Conservation (phyloP, 805 yeast species). For the Yueomyces sinensis region DNA sequence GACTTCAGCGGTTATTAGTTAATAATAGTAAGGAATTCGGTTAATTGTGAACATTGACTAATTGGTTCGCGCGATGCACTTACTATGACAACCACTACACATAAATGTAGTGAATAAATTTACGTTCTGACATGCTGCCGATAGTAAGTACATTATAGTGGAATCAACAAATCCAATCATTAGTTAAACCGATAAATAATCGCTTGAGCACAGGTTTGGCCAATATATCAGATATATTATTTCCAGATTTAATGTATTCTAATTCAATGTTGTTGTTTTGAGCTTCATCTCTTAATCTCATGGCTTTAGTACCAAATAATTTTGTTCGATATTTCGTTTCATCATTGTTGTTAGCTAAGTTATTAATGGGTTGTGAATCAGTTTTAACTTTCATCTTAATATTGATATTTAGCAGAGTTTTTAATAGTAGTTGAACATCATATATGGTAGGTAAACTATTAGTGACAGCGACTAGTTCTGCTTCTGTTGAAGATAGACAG, state of each 20-base stretch:
- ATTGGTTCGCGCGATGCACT: no score
- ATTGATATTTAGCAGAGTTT: neutral
- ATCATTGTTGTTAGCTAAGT: neutral
- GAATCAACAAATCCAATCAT: neutral
- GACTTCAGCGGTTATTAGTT: no score
- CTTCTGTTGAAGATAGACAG: conserved; percentile 1
- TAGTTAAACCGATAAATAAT: neutral
- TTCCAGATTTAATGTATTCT: conserved; percentile 1
- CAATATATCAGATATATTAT: neutral
- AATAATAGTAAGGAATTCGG: no score
- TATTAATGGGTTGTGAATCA: neutral
- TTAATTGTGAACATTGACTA: no score
- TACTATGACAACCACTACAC: no score
- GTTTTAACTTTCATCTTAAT: neutral
- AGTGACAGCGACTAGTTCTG: neutral
- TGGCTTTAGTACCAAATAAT: conserved; percentile 4
- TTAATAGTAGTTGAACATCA: conserved; percentile 1
- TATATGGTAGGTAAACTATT: neutral
- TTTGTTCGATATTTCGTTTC: conserved; percentile 1
- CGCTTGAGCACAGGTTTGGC: neutral
- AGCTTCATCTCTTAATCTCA: conserved; percentile 2
- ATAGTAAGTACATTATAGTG: neutral
- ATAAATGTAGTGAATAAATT: no score
- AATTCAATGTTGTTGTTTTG: neutral
- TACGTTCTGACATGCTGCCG: neutral